Evolutionary conservation across 2,329 filamentous ascomycete species (phyloP), one percentile per base, ranked within the genome.

Genomic region (Clonostachys rhizophaga): DNA sequence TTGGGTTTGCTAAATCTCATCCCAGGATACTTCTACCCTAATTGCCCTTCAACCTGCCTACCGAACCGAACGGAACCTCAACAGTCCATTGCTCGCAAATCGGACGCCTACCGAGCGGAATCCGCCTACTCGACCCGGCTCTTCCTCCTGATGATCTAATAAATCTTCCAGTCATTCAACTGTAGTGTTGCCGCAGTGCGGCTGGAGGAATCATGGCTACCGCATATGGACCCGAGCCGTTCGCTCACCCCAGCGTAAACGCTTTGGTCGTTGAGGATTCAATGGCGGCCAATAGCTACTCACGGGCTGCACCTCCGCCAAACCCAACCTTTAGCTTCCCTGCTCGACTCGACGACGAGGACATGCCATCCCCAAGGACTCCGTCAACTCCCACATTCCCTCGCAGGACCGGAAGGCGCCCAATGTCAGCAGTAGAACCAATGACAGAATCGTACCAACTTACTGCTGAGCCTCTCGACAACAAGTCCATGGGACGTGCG

Each of bases 311-410:
- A 10, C 76, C 78, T 45, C 71, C 70, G 44, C 81, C 82, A 42
- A 86, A 86, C 46, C 83, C 84, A 33, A 76, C 75, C 6, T 87
- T 87, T 56, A 74, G 82, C 48, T 87, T 87, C 55, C 84, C 83
- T 2, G 64, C 9, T 86, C 86, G 56, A 74, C 83, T 49, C 86
- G 86, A 18, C 36, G 14, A n/a, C 2, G 63, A 71, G 18, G 64
- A 69, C 42, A 65, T 74, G 8, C 61, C 75, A 2, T 68, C 56
- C 4, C 51, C 76, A 7, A 70, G 17, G 72, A 69, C 73, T 5
- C 69, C 75, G 3, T 67, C 72, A 4, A 71, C 9, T 13, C 37
- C 75, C 75, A 70, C 73, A 0, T 70, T 70, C 41, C 72, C 78
- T 9, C 68, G 78, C 50, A 64, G 72, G 1, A 69, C 69, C 3